Evolutionary conservation across 208 protist species (phyloP).

Genomic region (Polymyxa betae): DNA sequence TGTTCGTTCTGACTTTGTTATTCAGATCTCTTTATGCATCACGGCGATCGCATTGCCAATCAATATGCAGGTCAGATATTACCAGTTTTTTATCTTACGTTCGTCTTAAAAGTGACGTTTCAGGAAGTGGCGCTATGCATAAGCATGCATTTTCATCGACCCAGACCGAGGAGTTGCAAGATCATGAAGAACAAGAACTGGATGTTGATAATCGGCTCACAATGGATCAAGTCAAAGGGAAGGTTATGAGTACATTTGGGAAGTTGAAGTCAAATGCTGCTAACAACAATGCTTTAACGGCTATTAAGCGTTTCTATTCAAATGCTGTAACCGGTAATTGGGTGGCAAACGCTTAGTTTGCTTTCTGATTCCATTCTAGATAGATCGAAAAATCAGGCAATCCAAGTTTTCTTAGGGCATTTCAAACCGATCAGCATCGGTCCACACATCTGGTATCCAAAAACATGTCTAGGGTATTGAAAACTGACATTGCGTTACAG

Average conservation of each 20-base stretch:
- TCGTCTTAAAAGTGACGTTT: not conserved
- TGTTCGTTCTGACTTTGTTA: constrained; percentile 11
- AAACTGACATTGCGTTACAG: not conserved
- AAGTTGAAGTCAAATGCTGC: constrained; percentile 34
- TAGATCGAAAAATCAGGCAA: constrained; percentile 6
- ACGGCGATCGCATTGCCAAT: constrained; percentile 27
- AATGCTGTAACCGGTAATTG: not conserved
- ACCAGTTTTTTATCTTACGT: not conserved
- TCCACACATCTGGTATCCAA: not conserved
- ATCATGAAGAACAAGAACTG: not conserved
- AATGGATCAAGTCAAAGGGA: constrained; percentile 23
- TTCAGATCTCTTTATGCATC: constrained; percentile 46
- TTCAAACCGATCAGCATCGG: not conserved
- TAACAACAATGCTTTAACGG: constrained; percentile 27
- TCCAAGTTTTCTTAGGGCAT: constrained; percentile 36
- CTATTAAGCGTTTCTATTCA: not conserved
- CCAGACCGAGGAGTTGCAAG: not conserved
- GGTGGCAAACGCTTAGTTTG: not conserved
- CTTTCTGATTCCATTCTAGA: not conserved
- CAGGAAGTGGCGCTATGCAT: constrained; percentile 39
- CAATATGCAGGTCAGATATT: constrained; percentile 9
- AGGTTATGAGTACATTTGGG: constrained; percentile 20
- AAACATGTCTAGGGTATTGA: not conserved
- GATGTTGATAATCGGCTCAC: not conserved
- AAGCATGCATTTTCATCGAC: constrained; percentile 37